Percentiles rank a stretch among this genome's conserved stretches.
phyloP scores from a whole-genome alignment of 306 rosid genomes.

The Casuarina cunninghamiana region DNA sequence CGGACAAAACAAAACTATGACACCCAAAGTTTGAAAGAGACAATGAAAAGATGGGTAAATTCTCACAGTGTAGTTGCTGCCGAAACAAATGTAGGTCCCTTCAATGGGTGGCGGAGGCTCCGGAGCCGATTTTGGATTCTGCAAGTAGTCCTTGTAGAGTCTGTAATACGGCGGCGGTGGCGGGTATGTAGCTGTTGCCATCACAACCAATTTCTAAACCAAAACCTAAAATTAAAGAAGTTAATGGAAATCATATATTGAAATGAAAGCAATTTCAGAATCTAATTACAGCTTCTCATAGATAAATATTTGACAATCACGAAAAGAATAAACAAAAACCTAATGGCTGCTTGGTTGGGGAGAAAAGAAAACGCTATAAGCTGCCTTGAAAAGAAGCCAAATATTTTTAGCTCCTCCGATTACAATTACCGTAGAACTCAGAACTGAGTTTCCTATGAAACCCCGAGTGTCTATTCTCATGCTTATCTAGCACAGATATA shows the following conservation, averaged over 20 bases:
- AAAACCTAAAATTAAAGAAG: slow-evolving; percentile 24
- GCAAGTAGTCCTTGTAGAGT: slow-evolving; percentile 80
- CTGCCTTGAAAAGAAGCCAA: too few relatives aligned
- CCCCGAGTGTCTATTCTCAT: too few relatives aligned
- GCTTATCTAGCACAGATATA: too few relatives aligned
- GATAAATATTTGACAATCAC: neutral
- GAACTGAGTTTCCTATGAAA: too few relatives aligned
- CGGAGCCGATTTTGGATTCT: slow-evolving; percentile 79
- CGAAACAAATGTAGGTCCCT: slow-evolving; percentile 80
- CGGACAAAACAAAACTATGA: neutral
- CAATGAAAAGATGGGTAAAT: neutral
- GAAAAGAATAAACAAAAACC: neutral
- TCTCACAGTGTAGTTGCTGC: slow-evolving; percentile 70
- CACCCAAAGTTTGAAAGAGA: slow-evolving; percentile 3
- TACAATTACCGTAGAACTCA: too few relatives aligned
- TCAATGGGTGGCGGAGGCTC: slow-evolving; percentile 83
- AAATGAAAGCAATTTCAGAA: neutral
- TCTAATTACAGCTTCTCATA: neutral
- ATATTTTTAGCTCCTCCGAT: too few relatives aligned
- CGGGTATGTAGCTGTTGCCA: slow-evolving; percentile 91
- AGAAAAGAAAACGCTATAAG: too few relatives aligned
- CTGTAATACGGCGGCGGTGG: slow-evolving; percentile 90
- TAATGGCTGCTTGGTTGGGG: too few relatives aligned
- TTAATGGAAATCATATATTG: neutral
- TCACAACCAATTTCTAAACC: slow-evolving; percentile 23